Evolutionary conservation across 2,329 filamentous ascomycete genomes (phyloP).

Genomic region (Diaporthe sp.): DNA sequence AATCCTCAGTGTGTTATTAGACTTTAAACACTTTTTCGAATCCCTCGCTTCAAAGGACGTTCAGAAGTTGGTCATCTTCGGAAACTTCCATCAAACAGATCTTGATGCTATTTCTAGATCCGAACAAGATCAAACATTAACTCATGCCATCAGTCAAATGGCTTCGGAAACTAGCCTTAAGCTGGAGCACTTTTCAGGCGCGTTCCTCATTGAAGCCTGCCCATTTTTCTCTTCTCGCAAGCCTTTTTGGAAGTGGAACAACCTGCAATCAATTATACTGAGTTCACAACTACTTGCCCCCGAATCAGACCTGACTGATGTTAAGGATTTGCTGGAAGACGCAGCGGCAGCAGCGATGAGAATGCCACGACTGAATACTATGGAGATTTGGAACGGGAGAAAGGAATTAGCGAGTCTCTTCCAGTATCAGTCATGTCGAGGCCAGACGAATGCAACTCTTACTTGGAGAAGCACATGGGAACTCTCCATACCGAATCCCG

Average conservation of each 20-base stretch:
- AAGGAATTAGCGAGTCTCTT: constrained; percentile 45
- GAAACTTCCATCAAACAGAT: constrained; percentile 23
- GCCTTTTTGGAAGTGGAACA: constrained; percentile 42
- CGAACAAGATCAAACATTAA: not conserved
- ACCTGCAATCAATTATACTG: constrained; percentile 45
- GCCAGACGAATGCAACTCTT: constrained; percentile 37
- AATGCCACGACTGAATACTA: constrained; percentile 45
- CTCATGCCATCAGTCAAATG: not conserved
- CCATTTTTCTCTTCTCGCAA: constrained; percentile 42
- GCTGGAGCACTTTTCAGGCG: constrained; percentile 43
- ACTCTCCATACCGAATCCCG: constrained; percentile 38
- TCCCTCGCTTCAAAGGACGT: constrained; percentile 1
- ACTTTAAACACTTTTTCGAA: constrained; percentile 30
- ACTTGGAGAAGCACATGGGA: constrained; percentile 44
- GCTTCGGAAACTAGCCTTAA: constrained; percentile 39
- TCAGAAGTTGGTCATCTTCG: constrained; percentile 34
- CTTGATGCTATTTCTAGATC: not conserved
- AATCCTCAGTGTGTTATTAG: not conserved
- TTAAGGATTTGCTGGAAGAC: constrained; percentile 38
- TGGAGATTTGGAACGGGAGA: constrained; percentile 49
- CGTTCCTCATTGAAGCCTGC: constrained; percentile 44
- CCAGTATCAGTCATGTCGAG: constrained; percentile 39
- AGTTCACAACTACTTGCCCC: constrained; percentile 43
- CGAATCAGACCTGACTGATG: constrained; percentile 36
- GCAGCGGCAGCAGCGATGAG: constrained; percentile 41